Conservation (phyloP, 176 grass and related monocot genomes). For the Musa acuminata region DNA sequence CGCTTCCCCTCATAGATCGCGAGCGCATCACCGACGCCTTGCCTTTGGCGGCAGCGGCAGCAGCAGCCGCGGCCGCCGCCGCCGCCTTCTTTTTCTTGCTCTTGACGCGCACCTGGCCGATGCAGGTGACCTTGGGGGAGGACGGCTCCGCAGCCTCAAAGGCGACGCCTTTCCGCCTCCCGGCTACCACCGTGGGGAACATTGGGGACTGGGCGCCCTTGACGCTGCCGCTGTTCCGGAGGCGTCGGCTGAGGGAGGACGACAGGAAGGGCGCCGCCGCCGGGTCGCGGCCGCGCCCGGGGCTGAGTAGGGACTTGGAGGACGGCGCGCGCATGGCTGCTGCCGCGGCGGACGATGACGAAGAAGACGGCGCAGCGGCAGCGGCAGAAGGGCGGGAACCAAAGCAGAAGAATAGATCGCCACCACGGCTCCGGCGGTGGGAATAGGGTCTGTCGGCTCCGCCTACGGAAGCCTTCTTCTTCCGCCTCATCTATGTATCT, state of each 20-base stretch:
- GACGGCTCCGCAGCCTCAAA: slow-evolving; percentile 80
- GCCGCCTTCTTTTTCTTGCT: slow-evolving; percentile 60
- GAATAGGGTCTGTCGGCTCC: neutral
- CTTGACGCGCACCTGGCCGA: slow-evolving; percentile 84
- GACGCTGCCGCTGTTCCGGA: slow-evolving; percentile 67
- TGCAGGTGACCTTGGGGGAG: slow-evolving; percentile 94
- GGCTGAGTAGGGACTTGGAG: slow-evolving; percentile 45
- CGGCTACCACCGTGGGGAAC: neutral
- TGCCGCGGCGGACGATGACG: slow-evolving; percentile 12
- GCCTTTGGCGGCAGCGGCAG: neutral
- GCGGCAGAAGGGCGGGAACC: slow-evolving; percentile 30
- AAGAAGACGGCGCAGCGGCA: neutral
- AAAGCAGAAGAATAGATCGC: slow-evolving; percentile 65
- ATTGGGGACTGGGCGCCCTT: slow-evolving; percentile 32
- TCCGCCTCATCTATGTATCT: neutral
- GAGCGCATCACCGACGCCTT: slow-evolving; percentile 31
- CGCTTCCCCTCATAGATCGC: slow-evolving; percentile 42
- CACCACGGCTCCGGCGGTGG: neutral
- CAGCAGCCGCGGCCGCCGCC: slow-evolving; percentile 28
- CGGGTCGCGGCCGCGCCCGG: slow-evolving; percentile 31
- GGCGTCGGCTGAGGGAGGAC: slow-evolving; percentile 58
- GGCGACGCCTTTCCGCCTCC: slow-evolving; percentile 25
- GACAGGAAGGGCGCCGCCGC: slow-evolving; percentile 36
- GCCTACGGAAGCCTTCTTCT: slow-evolving; percentile 1
- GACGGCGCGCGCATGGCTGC: slow-evolving; percentile 26